A percentile compares a stretch with the other conserved stretches of the same genome.
phyloP scores from a whole-genome alignment of 345 rosid species.

The Alliaria petiolata region DNA sequence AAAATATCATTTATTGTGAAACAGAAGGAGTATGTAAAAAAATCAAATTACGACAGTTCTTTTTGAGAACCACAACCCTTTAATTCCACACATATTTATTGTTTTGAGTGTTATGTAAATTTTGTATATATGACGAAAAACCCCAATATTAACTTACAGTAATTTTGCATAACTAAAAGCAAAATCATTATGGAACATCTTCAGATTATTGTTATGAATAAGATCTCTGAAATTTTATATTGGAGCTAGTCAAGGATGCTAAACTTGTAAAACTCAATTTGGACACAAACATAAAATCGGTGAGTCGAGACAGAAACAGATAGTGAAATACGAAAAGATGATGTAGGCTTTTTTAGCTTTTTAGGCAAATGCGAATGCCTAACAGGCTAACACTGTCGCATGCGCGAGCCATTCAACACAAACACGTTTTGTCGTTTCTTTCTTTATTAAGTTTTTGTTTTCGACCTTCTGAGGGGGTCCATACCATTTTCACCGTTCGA shows the following conservation, averaged over 20 bases:
- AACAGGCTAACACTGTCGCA: constrained; percentile 18
- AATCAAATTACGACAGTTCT: too few species aligned
- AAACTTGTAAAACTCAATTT: constrained; percentile 29
- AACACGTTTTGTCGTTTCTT: constrained; percentile 11
- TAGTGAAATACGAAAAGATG: constrained; percentile 17
- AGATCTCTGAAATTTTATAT: background rate
- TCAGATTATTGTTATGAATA: too few species aligned
- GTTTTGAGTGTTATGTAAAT: background rate
- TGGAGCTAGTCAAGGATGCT: background rate
- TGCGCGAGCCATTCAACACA: constrained; percentile 8
- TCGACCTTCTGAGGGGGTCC: background rate
- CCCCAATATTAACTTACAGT: background rate
- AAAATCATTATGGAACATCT: background rate
- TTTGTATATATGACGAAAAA: background rate
- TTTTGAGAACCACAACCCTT: too few species aligned
- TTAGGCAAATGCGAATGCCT: constrained; percentile 25
- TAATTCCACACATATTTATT: background rate
- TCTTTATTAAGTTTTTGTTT: constrained; percentile 5
- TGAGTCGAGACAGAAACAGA: constrained; percentile 22
- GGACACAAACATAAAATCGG: constrained; percentile 18
- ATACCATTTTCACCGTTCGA: background rate
- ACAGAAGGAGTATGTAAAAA: too few species aligned
- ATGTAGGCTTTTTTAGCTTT: constrained; percentile 24
- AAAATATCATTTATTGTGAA: too few species aligned
- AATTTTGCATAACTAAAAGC: background rate